Conservation (phyloP, 495 filamentous ascomycete species). For the Trichoderma gamsii region DNA sequence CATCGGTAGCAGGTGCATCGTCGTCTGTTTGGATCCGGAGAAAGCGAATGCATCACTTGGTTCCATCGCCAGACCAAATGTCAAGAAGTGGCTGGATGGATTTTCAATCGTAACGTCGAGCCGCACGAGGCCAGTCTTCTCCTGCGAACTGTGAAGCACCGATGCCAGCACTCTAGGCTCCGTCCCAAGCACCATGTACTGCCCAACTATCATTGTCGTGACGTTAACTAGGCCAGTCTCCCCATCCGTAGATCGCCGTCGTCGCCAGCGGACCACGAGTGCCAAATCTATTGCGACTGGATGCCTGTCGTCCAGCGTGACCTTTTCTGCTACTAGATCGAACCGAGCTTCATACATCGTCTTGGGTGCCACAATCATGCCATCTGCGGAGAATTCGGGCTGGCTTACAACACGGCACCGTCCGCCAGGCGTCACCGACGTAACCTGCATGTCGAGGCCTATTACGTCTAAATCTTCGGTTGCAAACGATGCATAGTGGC, state of each 20-base stretch:
- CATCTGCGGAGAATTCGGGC: constrained; percentile 25
- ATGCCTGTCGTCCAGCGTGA: constrained; percentile 70
- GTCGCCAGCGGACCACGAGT: constrained; percentile 72
- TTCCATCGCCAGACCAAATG: constrained; percentile 88
- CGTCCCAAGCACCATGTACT: constrained; percentile 67
- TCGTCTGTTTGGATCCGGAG: constrained; percentile 74
- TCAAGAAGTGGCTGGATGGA: constrained; percentile 86
- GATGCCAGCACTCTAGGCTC: constrained; percentile 84
- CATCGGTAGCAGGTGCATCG: constrained; percentile 71
- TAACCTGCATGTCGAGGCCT: constrained; percentile 51
- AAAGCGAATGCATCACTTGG: constrained; percentile 89
- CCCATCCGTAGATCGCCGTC: constrained; percentile 31
- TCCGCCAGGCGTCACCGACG: constrained; percentile 48
- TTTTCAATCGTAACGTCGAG: constrained; percentile 78
- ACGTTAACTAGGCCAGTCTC: constrained; percentile 39
- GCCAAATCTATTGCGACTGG: constrained; percentile 64
- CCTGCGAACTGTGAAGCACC: constrained; percentile 36
- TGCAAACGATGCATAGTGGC: constrained; percentile 67
- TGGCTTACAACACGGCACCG: constrained; percentile 32
- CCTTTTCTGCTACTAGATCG: constrained; percentile 62
- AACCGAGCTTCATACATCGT: constrained; percentile 66
- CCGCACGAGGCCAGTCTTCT: constrained; percentile 27
- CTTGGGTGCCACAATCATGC: constrained; percentile 48
- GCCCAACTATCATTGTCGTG: constrained; percentile 63
- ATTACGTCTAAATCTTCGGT: constrained; percentile 62